Evolutionary conservation across 1,139 yeast genomes (phyloP), one percentile per base, ranked within the genome.

Genomic region (Kurtzmaniella quercitrusa): DNA sequence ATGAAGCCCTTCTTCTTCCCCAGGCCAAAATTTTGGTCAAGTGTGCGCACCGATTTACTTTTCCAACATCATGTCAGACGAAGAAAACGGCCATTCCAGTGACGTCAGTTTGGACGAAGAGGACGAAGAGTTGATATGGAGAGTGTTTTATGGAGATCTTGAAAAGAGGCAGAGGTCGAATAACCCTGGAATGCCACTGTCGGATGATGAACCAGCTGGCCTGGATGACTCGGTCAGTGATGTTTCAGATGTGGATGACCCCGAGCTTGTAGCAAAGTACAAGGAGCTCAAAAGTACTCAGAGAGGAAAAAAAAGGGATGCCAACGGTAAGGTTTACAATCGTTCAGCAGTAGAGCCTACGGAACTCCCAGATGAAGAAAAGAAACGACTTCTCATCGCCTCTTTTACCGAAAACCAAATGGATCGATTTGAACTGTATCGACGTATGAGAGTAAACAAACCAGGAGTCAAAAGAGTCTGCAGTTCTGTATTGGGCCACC

Each of bases 381-480:
- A 78, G 47, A 75, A 80, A 58, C 75, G 86, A 49, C 56, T 89
- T 21, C 65, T 91, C 48, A 76, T 89, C 48, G 79, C 88, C 18
- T 80, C 82, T 50, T 80, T 93, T 57, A 83, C 85, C 46, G 79
- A 78, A n/a, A 87, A 82, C 33, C 97, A 93, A 57, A 84, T 88
- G 84, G 83, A 83, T 47, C 65, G 96, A 41, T 91, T 89, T 61
- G 97, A 89, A 57, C 88, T 87, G 11, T 89, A 83, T 59, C 75
- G 96, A 50, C 72, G 98, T 51, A 85, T 95, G 44, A 84, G 88
- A 30, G 68, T 93, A 40, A 88, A 86, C 55, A 82, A 85, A 49
- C 78, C 83, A 2, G 88, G 89, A 2, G 87, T 91, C 12, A 87
- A 87, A 59, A 87, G 85, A 54, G 70, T 89, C 18, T 91, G 95